Base-by-base conservation (phyloP, 2,329 filamentous ascomycete species). In the Apiospora saccharicola region DNA sequence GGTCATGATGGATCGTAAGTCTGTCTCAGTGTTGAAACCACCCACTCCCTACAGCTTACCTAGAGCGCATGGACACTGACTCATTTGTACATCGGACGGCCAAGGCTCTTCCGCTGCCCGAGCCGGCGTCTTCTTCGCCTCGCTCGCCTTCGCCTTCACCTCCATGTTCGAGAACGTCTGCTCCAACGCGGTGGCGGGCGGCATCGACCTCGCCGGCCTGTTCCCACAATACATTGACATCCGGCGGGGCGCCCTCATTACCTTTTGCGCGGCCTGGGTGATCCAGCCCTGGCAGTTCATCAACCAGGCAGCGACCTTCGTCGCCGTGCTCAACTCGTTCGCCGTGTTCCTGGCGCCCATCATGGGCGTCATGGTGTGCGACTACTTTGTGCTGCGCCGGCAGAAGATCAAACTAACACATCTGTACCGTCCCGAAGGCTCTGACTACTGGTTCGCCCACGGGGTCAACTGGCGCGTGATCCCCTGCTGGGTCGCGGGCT, bases 391-490 rank as follows among this genome's bases (percentile, higher is more conserved):
- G 41, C 71, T 82, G 10, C 79, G 80, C 51, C 78, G 75, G 8
- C 77, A 80, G 46, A 77, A 75, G 47, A 75, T 82, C 22, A 81
- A 81, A 73, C 77, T 83, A 16, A 80, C 79, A 3, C 77, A 81
- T 47, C 75, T 83, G 0, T 71, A 70, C 70, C 76, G 75, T 26
- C 79, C 80, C 0, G 47, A 78, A 0, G 77, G 80, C 14, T 82
- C 82, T 0, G 75, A 77, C 12, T 86, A 85, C 73, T 84, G 82
- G 78, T 86, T 80, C 73, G 82, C 73, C 71, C 80, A 82, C 16
- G 84, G 84, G 0, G 69, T 85, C 69, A 85, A 85, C 70, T 83
- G 80, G 81, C 75, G 82, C 6, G 81, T 81, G 0, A 76, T 84
- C 26, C 78, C 81, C 4, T 80, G 82, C 13, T 85, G 84, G 84